Evolutionary conservation across 148 eudicot species (phyloP).

Genomic region (Vaccinium macrocarpon): DNA sequence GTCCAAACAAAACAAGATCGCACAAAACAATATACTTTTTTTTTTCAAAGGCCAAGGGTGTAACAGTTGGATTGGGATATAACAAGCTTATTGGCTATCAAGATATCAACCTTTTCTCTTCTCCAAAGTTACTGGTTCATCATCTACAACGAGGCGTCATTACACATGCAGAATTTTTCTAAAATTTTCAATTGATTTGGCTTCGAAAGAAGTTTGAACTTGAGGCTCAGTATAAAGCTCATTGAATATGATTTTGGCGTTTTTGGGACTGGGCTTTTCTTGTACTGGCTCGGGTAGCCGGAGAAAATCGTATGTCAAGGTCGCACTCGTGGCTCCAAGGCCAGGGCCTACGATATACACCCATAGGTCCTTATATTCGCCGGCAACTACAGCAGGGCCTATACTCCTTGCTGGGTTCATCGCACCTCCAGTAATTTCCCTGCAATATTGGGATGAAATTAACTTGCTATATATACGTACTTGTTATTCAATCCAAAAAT

Average conservation of each 20-base stretch:
- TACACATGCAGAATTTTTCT: neutral
- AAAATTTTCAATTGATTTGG: neutral
- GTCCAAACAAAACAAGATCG: neutral
- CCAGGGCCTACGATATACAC: slow-evolving; percentile 35
- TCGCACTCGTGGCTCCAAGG: slow-evolving; percentile 36
- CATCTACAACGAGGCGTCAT: neutral
- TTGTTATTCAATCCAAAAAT: too few relatives aligned
- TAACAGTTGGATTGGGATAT: neutral
- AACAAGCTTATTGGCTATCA: too few relatives aligned
- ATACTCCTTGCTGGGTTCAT: slow-evolving; percentile 56
- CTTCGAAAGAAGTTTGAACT: too few relatives aligned
- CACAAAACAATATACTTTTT: neutral
- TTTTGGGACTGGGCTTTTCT: neutral
- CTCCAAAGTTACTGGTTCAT: neutral
- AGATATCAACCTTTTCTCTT: neutral
- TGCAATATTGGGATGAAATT: slow-evolving; percentile 13
- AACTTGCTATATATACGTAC: neutral
- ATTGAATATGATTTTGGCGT: slow-evolving; percentile 21
- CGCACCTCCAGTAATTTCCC: slow-evolving; percentile 43
- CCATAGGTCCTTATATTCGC: slow-evolving; percentile 35
- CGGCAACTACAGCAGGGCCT: slow-evolving; percentile 40
- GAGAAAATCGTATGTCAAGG: slow-evolving; percentile 30
- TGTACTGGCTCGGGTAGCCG: slow-evolving; percentile 18
- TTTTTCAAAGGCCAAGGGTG: neutral
- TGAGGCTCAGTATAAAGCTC: slow-evolving; percentile 14